Evolutionary conservation across 2,329 filamentous ascomycete species (phyloP).

Genomic region (Epichloe gansuensis): DNA sequence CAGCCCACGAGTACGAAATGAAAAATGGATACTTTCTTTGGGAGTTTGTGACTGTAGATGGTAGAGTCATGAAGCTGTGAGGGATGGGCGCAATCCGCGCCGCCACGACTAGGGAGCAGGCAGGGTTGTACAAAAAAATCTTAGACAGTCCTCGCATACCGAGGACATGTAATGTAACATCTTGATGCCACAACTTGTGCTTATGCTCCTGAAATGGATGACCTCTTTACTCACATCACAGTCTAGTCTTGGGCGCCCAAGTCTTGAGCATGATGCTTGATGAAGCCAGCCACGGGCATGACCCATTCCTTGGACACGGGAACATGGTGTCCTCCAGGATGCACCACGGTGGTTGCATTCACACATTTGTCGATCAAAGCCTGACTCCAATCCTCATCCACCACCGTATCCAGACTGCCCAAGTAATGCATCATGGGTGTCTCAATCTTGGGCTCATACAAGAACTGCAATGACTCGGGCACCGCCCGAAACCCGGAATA

Average conservation of each 20-base stretch:
- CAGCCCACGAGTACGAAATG: constrained; percentile 46
- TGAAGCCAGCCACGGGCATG: constrained; percentile 62
- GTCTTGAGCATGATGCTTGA: constrained; percentile 31
- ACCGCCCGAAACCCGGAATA: constrained; percentile 69
- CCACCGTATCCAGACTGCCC: constrained; percentile 76
- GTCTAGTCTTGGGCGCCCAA: constrained; percentile 14
- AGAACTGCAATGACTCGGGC: constrained; percentile 46
- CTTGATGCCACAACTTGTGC: background rate
- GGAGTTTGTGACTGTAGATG: background rate
- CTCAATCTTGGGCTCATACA: constrained; percentile 59
- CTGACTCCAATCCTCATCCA: constrained; percentile 63
- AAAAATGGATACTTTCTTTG: constrained; percentile 8
- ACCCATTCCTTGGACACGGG: constrained; percentile 74
- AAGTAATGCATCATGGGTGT: constrained; percentile 76
- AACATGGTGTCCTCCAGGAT: constrained; percentile 85
- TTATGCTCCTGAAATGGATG: background rate
- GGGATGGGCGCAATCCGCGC: background rate
- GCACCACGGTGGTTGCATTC: constrained; percentile 44
- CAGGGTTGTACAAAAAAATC: constrained; percentile 16
- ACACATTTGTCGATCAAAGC: constrained; percentile 54
- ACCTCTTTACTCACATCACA: constrained; percentile 8
- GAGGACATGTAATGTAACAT: constrained; percentile 19
- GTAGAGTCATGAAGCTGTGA: background rate
- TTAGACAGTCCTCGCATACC: constrained; percentile 19
- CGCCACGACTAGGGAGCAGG: background rate